Evolutionary conservation across 108 stramenopile species (phyloP), one percentile per base, ranked within the genome.

Genomic region (Nitzschia sp.): DNA sequence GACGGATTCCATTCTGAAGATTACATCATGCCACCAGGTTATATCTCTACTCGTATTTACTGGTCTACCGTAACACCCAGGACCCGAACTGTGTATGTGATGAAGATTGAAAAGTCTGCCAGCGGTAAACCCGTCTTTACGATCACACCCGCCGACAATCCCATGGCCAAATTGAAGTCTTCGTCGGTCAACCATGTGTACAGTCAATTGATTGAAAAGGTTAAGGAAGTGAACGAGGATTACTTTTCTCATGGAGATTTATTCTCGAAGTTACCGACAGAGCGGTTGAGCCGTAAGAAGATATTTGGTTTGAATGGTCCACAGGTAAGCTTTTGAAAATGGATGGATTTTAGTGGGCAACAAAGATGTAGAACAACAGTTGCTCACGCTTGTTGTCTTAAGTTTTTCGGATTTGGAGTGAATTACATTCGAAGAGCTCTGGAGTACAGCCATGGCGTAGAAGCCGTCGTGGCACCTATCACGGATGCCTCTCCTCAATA

Each of bases 331-430:
- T 33, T 15, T n/a, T n/a, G n/a, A n/a, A n/a, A n/a, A n/a, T n/a
- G n/a, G n/a, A n/a, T n/a, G n/a, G n/a, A n/a, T n/a, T n/a, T n/a
- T n/a, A n/a, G n/a, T n/a, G n/a, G n/a, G n/a, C n/a, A n/a, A n/a
- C n/a, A n/a, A n/a, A n/a, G n/a, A n/a, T n/a, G n/a, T n/a, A n/a
- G n/a, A n/a, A n/a, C n/a, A n/a, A n/a, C n/a, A n/a, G n/a, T n/a
- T n/a, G n/a, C n/a, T n/a, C n/a, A n/a, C n/a, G n/a, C n/a, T n/a
- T n/a, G n/a, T n/a, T n/a, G 11, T 26, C 1, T 30, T 56, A n/a
- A 83, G 69, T 90, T 90, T 45, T 90, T 90, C 73, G 89, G 89
- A 36, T 90, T 82, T 65, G 89, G 89, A 2, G n/a, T 80, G 29
- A 69, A 80, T 38, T 28, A 23, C n/a, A 58, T 86, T 44, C 84